These are phyloP conservation scores for Trametes versicolor DNA, from an alignment of 1,284 basidiomycete genomes.

Conservation along the genomic window DNA sequence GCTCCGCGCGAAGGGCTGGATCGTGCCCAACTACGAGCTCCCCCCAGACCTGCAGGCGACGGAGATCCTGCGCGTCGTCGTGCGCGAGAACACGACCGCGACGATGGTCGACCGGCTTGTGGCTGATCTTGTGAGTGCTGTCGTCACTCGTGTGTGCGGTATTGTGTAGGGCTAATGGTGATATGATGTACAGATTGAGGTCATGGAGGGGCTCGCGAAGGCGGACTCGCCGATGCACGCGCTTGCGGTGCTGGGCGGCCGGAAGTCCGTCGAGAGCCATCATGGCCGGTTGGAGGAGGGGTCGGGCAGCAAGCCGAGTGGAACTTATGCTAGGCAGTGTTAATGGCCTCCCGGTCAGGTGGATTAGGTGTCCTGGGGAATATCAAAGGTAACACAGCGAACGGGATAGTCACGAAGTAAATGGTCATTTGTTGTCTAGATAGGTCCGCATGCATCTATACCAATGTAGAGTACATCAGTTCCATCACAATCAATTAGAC, in stretches of 20 bases:
- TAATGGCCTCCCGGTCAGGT: conserved; percentile 41
- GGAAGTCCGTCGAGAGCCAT: conserved; percentile 46
- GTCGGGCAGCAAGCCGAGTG: conserved; percentile 56
- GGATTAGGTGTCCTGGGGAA: too few relatives aligned
- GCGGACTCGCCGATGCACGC: conserved; percentile 59
- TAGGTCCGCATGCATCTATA: too few relatives aligned
- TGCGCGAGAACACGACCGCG: conserved; percentile 80
- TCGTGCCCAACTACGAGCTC: conserved; percentile 89
- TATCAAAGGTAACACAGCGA: too few relatives aligned
- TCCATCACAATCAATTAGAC: too few relatives aligned
- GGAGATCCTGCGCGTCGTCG: conserved; percentile 89
- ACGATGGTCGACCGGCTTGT: conserved; percentile 71
- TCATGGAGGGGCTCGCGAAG: conserved; percentile 63
- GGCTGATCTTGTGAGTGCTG: conserved; percentile 62
- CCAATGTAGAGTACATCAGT: too few relatives aligned
- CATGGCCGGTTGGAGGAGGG: conserved; percentile 54
- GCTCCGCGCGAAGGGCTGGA: conserved; percentile 84
- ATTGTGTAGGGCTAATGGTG: not conserved
- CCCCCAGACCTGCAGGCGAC: conserved; percentile 74
- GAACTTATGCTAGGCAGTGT: conserved; percentile 75
- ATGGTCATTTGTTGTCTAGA: too few relatives aligned
- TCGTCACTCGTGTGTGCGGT: not conserved
- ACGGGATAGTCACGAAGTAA: too few relatives aligned
- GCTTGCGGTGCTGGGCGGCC: conserved; percentile 53
- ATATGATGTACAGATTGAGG: conserved; percentile 55